Evolutionary conservation across 345 rosid genomes (phyloP), one percentile per base, ranked within the genome.

Genomic region (Salix koriyanagi): DNA sequence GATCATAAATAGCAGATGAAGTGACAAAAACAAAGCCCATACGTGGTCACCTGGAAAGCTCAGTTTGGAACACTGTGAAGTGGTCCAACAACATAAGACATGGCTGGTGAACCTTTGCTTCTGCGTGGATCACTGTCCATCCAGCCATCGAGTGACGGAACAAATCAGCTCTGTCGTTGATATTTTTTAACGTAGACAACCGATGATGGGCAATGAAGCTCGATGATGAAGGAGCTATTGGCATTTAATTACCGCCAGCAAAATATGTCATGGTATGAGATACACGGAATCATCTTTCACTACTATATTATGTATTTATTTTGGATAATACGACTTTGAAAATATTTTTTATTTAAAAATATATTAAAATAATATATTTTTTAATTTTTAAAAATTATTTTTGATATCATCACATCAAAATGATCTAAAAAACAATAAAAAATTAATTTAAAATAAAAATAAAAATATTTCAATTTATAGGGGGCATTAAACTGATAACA

Each of bases 1-100:
- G 4, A n/a, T n/a, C 26, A n/a, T n/a, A n/a, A n/a, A 9, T 0
- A 26, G 61, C 30, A 70, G 72, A 66, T 72, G 66, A 56, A 69
- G 72, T 52, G 80, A 78, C 69, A 71, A 72, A 72, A 72, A 44
- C 34, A 72, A 79, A 56, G 58, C 52, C 78, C 82, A 78, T 82
- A 65, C 80, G 79, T 79, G 81, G 34, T 83, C 80, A 36, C 67
- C 19, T 10, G 41, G 76, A 75, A 73, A 78, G 82, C 81, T 54
- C 58, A 16, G 74, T 61, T 78, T 69, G 52, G 52, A 56, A 69
- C 73, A 44, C 69, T 42, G 62, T 72, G 28, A 52, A 25, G 86
- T 76, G 81, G 83, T 84, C 84, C 86, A 77, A 36, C 28, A 2
- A 10, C 19, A 10, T 61, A 18, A 39, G 28, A 46, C 37, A 74